These are phyloP conservation scores for Coemansia sp. DNA, from an alignment of 192 early-diverging fungal species.

Conservation along the genomic window DNA sequence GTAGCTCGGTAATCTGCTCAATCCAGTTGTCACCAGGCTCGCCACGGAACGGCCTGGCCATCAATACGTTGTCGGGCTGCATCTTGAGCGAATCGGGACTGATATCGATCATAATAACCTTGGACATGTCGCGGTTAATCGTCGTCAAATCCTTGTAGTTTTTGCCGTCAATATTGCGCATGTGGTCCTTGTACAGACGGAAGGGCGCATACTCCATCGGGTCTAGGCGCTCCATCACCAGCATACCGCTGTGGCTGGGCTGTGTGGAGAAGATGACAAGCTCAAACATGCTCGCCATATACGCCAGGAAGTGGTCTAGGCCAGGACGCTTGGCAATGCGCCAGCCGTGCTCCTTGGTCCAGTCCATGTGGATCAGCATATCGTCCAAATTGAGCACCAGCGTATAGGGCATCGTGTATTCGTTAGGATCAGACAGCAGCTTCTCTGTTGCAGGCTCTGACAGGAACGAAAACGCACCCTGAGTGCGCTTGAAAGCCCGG, in stretches of 20 bases:
- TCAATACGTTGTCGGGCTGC: conserved; percentile 91
- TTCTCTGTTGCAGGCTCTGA: conserved; percentile 78
- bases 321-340: conserved; percentile 94
- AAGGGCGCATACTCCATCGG: conserved; percentile 84
- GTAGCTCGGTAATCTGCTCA: conserved; percentile 81
- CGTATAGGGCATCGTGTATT: conserved; percentile 86
- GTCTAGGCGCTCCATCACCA: conserved; percentile 87
- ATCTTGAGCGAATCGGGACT: conserved; percentile 78
- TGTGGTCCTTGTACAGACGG: conserved; percentile 89
- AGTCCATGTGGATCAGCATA: conserved; percentile 87
- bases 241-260: conserved; percentile 74
- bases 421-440: conserved; percentile 83
- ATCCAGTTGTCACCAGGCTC: conserved; percentile 79
- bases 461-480: conserved; percentile 34
- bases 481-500: conserved; percentile 26
- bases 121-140: conserved; percentile 91
- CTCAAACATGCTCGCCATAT: conserved; percentile 90
- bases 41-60: conserved; percentile 84
- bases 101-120: conserved; percentile 92
- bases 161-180: conserved; percentile 80
- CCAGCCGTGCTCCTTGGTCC: conserved; percentile 97
- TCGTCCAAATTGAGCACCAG: conserved; percentile 95
- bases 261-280: conserved; percentile 94
- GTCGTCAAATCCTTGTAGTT: conserved; percentile 86
- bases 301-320: conserved; percentile 91